Evolutionary conservation across 2,329 filamentous ascomycete genomes (phyloP).

Genomic region (Stachybotrys chlorohalonatus): DNA sequence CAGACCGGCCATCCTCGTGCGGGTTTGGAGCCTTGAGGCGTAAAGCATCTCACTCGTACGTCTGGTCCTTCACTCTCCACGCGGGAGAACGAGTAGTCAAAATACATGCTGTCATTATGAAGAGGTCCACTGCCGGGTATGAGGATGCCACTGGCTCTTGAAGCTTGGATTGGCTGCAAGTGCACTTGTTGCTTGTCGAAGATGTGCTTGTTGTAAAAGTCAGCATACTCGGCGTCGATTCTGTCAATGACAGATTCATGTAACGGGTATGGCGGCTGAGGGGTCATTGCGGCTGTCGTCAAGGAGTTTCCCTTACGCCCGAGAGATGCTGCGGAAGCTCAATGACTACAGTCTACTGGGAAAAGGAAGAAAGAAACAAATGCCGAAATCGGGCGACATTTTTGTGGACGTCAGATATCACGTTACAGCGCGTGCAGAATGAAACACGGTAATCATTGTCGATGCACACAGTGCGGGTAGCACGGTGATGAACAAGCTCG

Average conservation of each 20-base stretch:
- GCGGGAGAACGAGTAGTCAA: conserved; percentile 33
- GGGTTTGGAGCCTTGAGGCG: conserved; percentile 33
- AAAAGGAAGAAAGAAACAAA: neutral
- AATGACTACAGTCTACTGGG: too few species aligned
- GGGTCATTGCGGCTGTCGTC: neutral
- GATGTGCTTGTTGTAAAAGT: conserved; percentile 43
- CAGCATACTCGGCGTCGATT: conserved; percentile 40
- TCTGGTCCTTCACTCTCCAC: conserved; percentile 36
- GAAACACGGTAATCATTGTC: neutral
- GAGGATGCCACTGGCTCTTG: conserved; percentile 38
- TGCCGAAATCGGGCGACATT: neutral
- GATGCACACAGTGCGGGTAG: neutral
- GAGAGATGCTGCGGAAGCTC: neutral
- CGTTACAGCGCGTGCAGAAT: neutral
- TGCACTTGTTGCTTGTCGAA: conserved; percentile 44
- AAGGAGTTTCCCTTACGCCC: too few species aligned
- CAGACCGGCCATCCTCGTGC: conserved; percentile 43
- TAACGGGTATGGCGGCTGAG: conserved; percentile 27
- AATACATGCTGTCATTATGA: conserved; percentile 34
- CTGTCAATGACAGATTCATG: conserved; percentile 27
- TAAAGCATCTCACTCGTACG: conserved; percentile 40
- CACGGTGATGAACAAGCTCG: neutral
- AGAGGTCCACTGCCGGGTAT: conserved; percentile 42
- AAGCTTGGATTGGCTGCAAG: conserved; percentile 41
- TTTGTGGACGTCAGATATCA: neutral